Evolutionary conservation across 2,329 filamentous ascomycete species (phyloP).

Genomic region (Trichoderma guizhouense): DNA sequence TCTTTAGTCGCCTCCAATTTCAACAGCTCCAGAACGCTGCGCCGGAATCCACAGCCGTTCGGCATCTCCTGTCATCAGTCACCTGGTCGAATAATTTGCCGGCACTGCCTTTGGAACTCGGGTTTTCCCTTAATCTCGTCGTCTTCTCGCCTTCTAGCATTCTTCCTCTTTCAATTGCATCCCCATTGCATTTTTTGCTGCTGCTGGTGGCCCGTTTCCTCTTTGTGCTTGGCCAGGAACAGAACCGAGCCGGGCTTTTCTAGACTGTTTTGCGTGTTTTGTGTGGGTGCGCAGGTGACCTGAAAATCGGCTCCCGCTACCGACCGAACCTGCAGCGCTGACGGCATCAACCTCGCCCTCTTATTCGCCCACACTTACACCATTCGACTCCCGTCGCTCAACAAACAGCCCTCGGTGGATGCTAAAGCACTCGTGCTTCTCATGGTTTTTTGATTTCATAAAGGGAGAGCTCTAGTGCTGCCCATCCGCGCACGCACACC

Average conservation of each 20-base stretch:
- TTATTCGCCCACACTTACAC: conserved; percentile 18
- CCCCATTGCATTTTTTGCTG: background rate
- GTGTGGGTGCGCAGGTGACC: conserved; percentile 19
- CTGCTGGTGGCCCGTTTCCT: background rate
- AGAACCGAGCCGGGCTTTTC: background rate
- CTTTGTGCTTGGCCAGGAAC: conserved; percentile 11
- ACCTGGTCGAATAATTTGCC: conserved; percentile 12
- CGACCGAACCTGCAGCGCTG: conserved; percentile 16
- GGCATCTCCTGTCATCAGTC: conserved; percentile 15
- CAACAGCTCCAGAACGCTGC: conserved; percentile 8
- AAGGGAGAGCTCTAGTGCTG: background rate
- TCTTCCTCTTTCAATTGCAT: background rate
- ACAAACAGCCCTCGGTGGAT: background rate
- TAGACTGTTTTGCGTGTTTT: conserved; percentile 10
- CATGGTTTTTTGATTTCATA: conserved; percentile 6
- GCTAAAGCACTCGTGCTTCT: background rate
- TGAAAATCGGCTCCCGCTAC: conserved; percentile 17
- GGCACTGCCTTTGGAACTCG: background rate
- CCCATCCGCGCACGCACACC: conserved; percentile 5
- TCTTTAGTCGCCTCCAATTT: conserved; percentile 11
- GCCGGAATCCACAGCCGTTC: conserved; percentile 13
- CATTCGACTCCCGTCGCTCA: background rate
- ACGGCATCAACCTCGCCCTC: conserved; percentile 7
- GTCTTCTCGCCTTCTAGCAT: background rate
- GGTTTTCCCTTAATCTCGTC: background rate